Base-by-base conservation (phyloP, 768 basidiomycete genomes). In the Boletus edulis region DNA sequence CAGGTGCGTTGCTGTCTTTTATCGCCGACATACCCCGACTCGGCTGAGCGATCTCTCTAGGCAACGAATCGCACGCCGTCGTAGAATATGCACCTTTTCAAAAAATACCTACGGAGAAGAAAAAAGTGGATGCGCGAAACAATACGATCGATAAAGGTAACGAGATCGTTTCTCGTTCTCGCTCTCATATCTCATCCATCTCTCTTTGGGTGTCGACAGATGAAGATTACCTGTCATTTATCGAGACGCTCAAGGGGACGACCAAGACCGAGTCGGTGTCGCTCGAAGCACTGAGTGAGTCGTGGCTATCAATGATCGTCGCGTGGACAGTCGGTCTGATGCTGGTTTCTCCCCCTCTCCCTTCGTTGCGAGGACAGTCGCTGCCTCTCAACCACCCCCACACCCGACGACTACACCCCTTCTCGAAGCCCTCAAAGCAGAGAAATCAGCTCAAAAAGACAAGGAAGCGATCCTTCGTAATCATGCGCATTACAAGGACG, bases 71-170 rank as follows among this genome's bases (percentile, higher is more conserved):
- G 3, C 79, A 87, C 46, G 94, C 91, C 2, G 77, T 97, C 5
- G 94, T 99, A 8, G 96, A 99, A 71, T 98, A 90, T 65, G 90
- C 97, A 0, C 93, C 94, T 5, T 91, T 88, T 59, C 94, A 94
- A 69, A 97, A 94, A 66, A 72, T 88, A 12, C 91, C 94, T 0
- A 66, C 80, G 0, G 78, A 80, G 56, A 84, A 88, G 71, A 85
- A 85, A 70, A 98, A 96, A 72, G 68, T 70, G 0, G 96, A 99
- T 63, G 81, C 80, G 35, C 78, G 93, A 22, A 87, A 86, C 61
- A 91, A 83, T 0, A 96, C 94, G 0, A 96, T 99, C 51, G 93
- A 95, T 61, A 85, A 90, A 74, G 66, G 57, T 52, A 29, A 1
- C n/a, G 5, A 7, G 17, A 18, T 11, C 41, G 5, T 27, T 2